Evolutionary conservation across 306 rosid species (phyloP).

Genomic region (Prunus fruticosa): DNA sequence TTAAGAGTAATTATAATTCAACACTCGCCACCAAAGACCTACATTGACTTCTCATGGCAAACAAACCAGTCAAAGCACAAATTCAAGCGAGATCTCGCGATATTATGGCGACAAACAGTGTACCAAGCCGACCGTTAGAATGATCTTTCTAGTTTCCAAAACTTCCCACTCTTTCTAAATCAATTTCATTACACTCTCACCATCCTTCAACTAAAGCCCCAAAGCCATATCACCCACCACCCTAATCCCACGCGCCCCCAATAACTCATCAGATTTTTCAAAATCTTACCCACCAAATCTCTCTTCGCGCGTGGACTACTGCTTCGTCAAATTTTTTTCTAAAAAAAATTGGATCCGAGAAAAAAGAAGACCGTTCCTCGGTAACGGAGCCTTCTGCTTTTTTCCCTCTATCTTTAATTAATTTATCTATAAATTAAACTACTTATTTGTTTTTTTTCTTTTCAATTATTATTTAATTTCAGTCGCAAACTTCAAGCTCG

Average conservation of each 20-base stretch:
- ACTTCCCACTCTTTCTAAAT: conserved; percentile 1
- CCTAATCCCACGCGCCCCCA: not conserved
- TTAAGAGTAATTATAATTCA: no score
- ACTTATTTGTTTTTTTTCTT: not conserved
- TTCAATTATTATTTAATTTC: not conserved
- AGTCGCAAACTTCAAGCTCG: conserved; percentile 8
- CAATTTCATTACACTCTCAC: not conserved
- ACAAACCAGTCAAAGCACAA: not conserved
- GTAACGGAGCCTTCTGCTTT: conserved; percentile 28
- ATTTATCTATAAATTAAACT: not conserved
- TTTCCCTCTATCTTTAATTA: conserved; percentile 3
- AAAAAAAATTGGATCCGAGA: conserved; percentile 30
- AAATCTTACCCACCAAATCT: not conserved
- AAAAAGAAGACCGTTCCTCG: conserved; percentile 91
- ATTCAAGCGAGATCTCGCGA: not conserved
- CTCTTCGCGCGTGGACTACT: not conserved
- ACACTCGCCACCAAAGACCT: not conserved
- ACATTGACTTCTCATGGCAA: not conserved
- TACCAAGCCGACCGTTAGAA: conserved; percentile 31
- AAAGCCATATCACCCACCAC: not conserved
- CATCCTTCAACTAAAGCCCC: not conserved
- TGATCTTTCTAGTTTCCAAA: not conserved
- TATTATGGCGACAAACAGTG: not conserved
- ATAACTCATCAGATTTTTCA: not conserved
- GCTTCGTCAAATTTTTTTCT: not conserved